phyloP scores from a whole-genome alignment of 345 rosid species.

The Physaria fendleri region DNA sequence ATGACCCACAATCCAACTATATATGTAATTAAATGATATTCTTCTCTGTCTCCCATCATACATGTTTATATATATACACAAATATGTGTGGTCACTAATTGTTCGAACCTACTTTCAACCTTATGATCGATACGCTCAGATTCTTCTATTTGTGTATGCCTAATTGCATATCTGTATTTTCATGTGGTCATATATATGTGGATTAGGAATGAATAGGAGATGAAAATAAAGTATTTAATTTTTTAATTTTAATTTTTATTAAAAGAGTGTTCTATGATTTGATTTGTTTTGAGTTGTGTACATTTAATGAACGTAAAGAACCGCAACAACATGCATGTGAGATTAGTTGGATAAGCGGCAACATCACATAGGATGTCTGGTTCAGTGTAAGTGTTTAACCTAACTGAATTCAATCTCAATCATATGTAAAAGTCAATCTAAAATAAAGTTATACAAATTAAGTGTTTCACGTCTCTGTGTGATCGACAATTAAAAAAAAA shows the following conservation, averaged over 20 bases:
- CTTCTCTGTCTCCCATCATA: slow-evolving; percentile 27
- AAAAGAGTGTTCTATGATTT: slow-evolving; percentile 13
- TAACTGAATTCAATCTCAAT: slow-evolving; percentile 3
- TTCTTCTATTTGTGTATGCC: background rate
- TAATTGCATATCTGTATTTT: background rate
- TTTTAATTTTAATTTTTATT: background rate
- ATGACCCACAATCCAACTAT: slow-evolving; percentile 30
- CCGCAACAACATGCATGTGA: slow-evolving; percentile 26
- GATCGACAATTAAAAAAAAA: no score
- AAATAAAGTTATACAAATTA: background rate
- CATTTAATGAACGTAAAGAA: slow-evolving; percentile 11
- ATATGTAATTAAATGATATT: slow-evolving; percentile 10
- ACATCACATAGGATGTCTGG: slow-evolving; percentile 23
- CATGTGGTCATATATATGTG: background rate
- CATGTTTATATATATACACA: slow-evolving; percentile 19
- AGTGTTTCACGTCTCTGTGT: no score
- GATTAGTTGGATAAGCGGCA: slow-evolving; percentile 14
- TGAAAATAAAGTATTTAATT: background rate
- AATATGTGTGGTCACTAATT: slow-evolving; percentile 17
- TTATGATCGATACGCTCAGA: slow-evolving; percentile 1
- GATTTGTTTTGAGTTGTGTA: background rate
- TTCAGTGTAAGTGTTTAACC: slow-evolving; percentile 8
- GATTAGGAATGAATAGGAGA: background rate
- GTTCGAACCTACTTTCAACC: slow-evolving; percentile 16
- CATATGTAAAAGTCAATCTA: background rate